Conservation (phyloP, 352 stramenopile species). For the Globisporangium parvum region DNA sequence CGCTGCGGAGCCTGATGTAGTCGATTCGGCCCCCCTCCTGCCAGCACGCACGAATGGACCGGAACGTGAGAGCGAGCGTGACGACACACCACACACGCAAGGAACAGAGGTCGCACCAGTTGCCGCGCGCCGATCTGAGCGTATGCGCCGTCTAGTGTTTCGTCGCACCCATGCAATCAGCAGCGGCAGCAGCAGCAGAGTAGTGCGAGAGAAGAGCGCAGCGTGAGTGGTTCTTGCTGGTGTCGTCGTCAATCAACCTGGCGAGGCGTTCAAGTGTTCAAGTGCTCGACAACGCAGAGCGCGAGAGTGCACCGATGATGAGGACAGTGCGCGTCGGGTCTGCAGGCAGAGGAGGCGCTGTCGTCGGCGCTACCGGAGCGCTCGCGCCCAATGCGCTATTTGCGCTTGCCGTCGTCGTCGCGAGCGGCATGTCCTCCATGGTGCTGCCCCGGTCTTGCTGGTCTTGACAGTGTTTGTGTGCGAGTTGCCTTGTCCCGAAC, state of each 20-base stretch:
- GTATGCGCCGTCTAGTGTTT: slow-evolving; percentile 52
- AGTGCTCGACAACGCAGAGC: neutral
- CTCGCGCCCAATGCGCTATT: neutral
- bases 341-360: neutral
- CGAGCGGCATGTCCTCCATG: neutral
- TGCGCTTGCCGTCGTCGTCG: neutral
- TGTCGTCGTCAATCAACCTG: too few relatives aligned
- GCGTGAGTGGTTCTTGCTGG: too few relatives aligned
- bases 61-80: neutral
- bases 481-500: neutral
- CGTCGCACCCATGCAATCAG: too few relatives aligned
- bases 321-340: slow-evolving; percentile 42
- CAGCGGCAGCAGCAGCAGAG: slow-evolving; percentile 5
- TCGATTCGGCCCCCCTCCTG: slow-evolving; percentile 54
- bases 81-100: neutral
- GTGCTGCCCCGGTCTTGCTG: too few relatives aligned
- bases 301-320: slow-evolving; percentile 46
- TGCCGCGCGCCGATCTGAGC: slow-evolving; percentile 48
- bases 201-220: slow-evolving; percentile 3
- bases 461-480: too few relatives aligned
- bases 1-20: slow-evolving; percentile 59
- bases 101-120: slow-evolving; percentile 22
- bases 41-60: neutral
- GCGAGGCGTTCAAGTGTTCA: too few relatives aligned
- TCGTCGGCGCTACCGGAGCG: too few relatives aligned